phyloP scores from a whole-genome alignment of 2,329 filamentous ascomycete genomes.

The Calonectria pauciramosa region DNA sequence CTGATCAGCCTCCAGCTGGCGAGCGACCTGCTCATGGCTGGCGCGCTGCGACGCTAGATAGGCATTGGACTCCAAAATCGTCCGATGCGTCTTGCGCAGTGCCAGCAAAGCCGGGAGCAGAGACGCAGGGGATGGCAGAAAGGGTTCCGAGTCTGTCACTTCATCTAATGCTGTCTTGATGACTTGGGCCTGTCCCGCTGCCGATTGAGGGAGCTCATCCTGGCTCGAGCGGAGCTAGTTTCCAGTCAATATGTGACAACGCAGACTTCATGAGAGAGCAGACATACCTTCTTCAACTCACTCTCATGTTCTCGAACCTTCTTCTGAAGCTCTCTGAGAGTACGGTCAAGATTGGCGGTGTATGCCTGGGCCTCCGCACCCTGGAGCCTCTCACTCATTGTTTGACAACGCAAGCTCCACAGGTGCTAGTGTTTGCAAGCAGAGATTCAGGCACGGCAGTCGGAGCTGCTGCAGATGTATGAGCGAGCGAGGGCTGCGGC shows the following conservation, averaged over 20 bases:
- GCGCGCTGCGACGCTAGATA: slow-evolving; percentile 65
- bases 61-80: slow-evolving; percentile 73
- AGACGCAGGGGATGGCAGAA: slow-evolving; percentile 76
- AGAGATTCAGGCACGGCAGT: background rate
- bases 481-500: slow-evolving; percentile 1
- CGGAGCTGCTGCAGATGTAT: background rate
- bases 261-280: background rate
- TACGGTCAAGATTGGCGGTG: slow-evolving; percentile 72
- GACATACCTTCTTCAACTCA: slow-evolving; percentile 60
- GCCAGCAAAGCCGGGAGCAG: slow-evolving; percentile 80
- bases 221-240: slow-evolving; percentile 47
- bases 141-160: slow-evolving; percentile 72
- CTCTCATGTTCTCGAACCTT: slow-evolving; percentile 68
- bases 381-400: slow-evolving; percentile 45
- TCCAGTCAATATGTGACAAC: slow-evolving; percentile 6
- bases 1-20: slow-evolving; percentile 65
- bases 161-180: slow-evolving; percentile 77
- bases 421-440: slow-evolving; percentile 11
- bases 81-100: slow-evolving; percentile 74
- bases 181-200: slow-evolving; percentile 52
- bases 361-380: slow-evolving; percentile 47
- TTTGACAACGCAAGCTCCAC: slow-evolving; percentile 22
- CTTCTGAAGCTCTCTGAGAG: slow-evolving; percentile 75
- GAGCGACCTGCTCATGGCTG: slow-evolving; percentile 58
- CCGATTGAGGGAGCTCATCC: slow-evolving; percentile 42